These are phyloP conservation scores for Fragaria nilgerrensis DNA, from an alignment of 306 rosid genomes.

Conservation along the genomic window DNA sequence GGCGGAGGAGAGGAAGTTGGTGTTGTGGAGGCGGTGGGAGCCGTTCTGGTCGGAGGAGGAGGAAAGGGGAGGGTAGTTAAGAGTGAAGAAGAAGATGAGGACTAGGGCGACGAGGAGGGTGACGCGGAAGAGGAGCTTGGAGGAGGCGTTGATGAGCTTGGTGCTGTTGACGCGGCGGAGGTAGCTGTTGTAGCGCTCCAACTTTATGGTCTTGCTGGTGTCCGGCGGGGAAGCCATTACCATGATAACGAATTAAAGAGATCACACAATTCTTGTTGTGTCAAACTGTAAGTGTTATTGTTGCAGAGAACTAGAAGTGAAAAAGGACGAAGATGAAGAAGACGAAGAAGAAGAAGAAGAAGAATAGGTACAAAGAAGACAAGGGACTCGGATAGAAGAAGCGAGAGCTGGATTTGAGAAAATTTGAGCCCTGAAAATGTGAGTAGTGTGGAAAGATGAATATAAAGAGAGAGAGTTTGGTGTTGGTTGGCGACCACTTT, in stretches of 20 bases:
- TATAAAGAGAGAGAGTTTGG: slow-evolving; percentile 51
- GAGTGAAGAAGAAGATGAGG: slow-evolving; percentile 68
- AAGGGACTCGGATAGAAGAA: neutral
- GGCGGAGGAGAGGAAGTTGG: slow-evolving; percentile 60
- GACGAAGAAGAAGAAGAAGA: neutral
- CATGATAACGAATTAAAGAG: neutral
- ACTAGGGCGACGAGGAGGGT: slow-evolving; percentile 65
- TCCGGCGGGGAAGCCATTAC: slow-evolving; percentile 85
- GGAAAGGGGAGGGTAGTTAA: slow-evolving; percentile 70
- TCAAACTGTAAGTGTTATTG: too few species aligned
- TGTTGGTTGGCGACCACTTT: slow-evolving; percentile 74
- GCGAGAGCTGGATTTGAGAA: slow-evolving; percentile 35
- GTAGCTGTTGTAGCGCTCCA: slow-evolving; percentile 89
- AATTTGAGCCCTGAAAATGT: slow-evolving; percentile 54
- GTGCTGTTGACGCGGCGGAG: slow-evolving; percentile 78
- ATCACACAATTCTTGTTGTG: neutral
- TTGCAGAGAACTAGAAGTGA: neutral
- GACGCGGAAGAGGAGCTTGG: slow-evolving; percentile 84
- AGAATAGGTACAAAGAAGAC: slow-evolving; percentile 13
- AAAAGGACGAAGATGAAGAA: neutral
- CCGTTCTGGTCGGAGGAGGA: neutral
- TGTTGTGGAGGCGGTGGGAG: slow-evolving; percentile 30
- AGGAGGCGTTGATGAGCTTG: slow-evolving; percentile 76
- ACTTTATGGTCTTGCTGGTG: slow-evolving; percentile 81
- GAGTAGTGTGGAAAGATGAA: slow-evolving; percentile 35